Base-by-base conservation (phyloP, 2,329 filamentous ascomycete species). In the Fusarium sacchari region DNA sequence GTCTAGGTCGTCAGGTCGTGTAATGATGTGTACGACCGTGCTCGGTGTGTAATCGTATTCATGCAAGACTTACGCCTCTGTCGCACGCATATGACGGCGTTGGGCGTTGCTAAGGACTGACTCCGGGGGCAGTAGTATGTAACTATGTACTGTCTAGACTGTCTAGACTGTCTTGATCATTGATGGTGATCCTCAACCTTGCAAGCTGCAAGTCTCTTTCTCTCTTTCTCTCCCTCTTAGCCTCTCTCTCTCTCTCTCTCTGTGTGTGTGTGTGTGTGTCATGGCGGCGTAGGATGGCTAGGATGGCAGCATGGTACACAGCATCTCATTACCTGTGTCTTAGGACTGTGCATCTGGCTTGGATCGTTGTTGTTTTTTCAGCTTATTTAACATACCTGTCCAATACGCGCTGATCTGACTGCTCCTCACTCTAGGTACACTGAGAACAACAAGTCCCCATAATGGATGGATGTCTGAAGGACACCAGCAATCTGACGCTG, bases 61-160 rank as follows among this genome's bases (percentile, higher is more conserved):
- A 65, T 58, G 58, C 57, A 57, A 64, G 50, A 57, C 44, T 36
- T 70, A 39, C 63, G 26, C 56, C 56, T 62, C 30, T 61, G 71
- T 72, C 47, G 67, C 67, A 73, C 44, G 49, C 49, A 68, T 47
- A 72, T 50, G 55, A 71, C 39, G 30, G 46, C 50, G 46, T 60
- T 39, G 53, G 66, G 37, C 61, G 49, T 30, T 63, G 55, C 52
- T 37, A 36, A 56, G 57, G 44, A 61, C 47, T 64, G 30, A 47
- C 47, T 39, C 24, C 42, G 32, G 32, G 32, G 15, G 34, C 39
- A 49, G 28, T 34, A n/a, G n/a, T n/a, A n/a, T n/a, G n/a, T n/a
- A n/a, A n/a, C n/a, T n/a, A n/a, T n/a, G n/a, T n/a, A n/a, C n/a
- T n/a, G n/a, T n/a, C n/a, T n/a, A n/a, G n/a, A n/a, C n/a, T n/a